phyloP scores from a whole-genome alignment of 139 green algal genomes.

The Chlorella sp. region DNA sequence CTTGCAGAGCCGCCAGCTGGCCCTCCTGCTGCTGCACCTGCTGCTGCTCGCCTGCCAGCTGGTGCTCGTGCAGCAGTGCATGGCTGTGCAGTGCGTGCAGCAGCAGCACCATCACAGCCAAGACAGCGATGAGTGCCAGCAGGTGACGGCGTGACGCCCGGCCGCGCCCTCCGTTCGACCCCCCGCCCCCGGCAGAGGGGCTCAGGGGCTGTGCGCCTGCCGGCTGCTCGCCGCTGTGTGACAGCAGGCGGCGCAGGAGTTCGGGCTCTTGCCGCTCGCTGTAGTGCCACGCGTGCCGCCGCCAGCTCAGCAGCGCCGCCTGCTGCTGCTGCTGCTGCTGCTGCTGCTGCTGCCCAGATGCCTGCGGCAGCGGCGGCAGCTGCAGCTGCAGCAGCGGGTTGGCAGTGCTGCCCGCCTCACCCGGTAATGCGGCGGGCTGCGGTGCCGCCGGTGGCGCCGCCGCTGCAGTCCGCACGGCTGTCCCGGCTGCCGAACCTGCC shows the following conservation, averaged over 20 bases:
- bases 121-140: background rate
- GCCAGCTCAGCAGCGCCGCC: conserved; percentile 23
- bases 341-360: background rate
- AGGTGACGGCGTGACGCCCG: background rate
- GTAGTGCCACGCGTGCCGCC: background rate
- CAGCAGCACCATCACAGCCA: conserved; percentile 9
- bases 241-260: conserved; percentile 30
- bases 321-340: background rate
- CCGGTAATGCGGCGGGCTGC: background rate
- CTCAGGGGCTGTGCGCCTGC: background rate
- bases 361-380: background rate
- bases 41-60: background rate
- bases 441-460: background rate
- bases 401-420: background rate
- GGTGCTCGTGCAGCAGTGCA: background rate
- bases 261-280: background rate
- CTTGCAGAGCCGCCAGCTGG: background rate
- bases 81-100: conserved; percentile 14
- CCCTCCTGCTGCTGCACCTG: background rate
- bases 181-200: background rate
- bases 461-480: background rate
- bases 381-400: conserved; percentile 19
- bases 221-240: background rate
- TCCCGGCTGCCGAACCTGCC: background rate
- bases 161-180: background rate